phyloP scores from a whole-genome alignment of 768 basidiomycete species.

The Dioszegia hungarica region DNA sequence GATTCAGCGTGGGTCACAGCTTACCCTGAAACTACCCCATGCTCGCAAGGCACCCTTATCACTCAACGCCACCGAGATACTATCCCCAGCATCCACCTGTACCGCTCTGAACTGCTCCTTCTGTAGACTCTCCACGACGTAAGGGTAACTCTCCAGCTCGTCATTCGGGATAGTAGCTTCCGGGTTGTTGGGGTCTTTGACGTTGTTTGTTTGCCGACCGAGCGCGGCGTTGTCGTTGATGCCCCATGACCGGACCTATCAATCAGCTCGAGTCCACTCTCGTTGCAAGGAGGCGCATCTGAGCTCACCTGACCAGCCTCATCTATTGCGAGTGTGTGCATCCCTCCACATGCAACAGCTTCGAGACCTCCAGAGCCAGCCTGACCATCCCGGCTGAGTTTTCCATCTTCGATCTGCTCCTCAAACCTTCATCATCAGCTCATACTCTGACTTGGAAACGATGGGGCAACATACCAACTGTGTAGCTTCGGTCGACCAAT shows the following conservation, averaged over 20 bases:
- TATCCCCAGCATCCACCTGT: conserved; percentile 76
- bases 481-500: conserved; percentile 70
- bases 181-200: conserved; percentile 48
- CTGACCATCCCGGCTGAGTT: conserved; percentile 57
- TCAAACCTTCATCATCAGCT: conserved; percentile 53
- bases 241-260: conserved; percentile 47
- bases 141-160: conserved; percentile 52
- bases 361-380: conserved; percentile 61
- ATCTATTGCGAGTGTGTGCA: conserved; percentile 84
- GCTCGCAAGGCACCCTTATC: conserved; percentile 73
- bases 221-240: conserved; percentile 82
- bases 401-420: conserved; percentile 64
- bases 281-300: not conserved
- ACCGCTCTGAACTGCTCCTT: conserved; percentile 81
- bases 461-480: conserved; percentile 53
- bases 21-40: conserved; percentile 85
- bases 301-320: conserved; percentile 77
- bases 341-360: conserved; percentile 71
- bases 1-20: too few relatives aligned
- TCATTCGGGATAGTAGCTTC: conserved; percentile 45
- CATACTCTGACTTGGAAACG: not conserved
- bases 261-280: not conserved
- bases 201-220: conserved; percentile 66
- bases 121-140: conserved; percentile 55
- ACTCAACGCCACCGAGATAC: conserved; percentile 77